Conservation (phyloP, 495 filamentous ascomycete genomes). For the Ascobolus immersus region DNA sequence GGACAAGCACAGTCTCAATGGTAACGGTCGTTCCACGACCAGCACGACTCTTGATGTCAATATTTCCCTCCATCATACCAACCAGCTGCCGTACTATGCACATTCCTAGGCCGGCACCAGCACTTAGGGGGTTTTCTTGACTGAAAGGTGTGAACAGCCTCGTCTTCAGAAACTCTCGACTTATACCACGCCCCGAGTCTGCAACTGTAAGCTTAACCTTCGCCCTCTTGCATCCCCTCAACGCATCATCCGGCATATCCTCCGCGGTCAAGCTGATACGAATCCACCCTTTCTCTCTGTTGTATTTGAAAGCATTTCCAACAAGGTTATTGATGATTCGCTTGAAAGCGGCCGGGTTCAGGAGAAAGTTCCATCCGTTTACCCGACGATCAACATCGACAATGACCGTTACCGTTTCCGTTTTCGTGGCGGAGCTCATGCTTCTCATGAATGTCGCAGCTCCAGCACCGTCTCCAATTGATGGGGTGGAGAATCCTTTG, state of each 20-base stretch:
- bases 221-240: conserved; percentile 11
- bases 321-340: conserved; percentile 62
- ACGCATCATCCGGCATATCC: conserved; percentile 13
- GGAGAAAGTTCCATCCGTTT: conserved; percentile 33
- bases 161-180: conserved; percentile 38
- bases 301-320: conserved; percentile 67
- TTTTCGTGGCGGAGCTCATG: conserved; percentile 10
- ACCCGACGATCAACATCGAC: conserved; percentile 33
- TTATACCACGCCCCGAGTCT: conserved; percentile 47
- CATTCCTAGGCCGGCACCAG: conserved; percentile 45
- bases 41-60: conserved; percentile 31
- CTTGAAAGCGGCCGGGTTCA: conserved; percentile 45
- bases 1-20: conserved; percentile 15
- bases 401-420: conserved; percentile 28
- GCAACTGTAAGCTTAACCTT: conserved; percentile 26
- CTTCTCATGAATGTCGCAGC: conserved; percentile 13
- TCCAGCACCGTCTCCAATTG: conserved; percentile 5
- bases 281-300: conserved; percentile 33
- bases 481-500: conserved; percentile 11
- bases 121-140: conserved; percentile 39
- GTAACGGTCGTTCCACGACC: conserved; percentile 34
- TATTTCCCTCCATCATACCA: conserved; percentile 29
- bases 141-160: conserved; percentile 43
- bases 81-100: conserved; percentile 43
- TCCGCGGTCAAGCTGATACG: conserved; percentile 30